phyloP scores from a whole-genome alignment of 2,329 filamentous ascomycete genomes.

The Cephalotrichum gorgonifer region DNA sequence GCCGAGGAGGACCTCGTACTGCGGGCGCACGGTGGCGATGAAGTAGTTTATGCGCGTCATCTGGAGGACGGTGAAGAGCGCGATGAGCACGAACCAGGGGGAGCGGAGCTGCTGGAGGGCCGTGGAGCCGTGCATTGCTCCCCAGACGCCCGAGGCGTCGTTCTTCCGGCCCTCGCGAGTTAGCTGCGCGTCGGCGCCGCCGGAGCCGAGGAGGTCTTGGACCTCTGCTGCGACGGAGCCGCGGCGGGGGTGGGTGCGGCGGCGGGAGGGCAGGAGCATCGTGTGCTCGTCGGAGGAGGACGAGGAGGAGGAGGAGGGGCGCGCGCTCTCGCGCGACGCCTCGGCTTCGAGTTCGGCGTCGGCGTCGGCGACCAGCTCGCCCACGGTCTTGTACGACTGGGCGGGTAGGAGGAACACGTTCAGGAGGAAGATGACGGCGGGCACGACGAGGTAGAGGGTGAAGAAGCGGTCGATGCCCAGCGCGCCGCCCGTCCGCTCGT shows the following conservation, averaged over 20 bases:
- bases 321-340: conserved; percentile 34
- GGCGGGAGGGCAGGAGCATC: conserved; percentile 44
- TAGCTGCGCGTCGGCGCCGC: conserved; percentile 50
- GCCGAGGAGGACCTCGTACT: conserved; percentile 68
- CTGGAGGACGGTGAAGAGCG: conserved; percentile 67
- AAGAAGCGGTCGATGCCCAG: conserved; percentile 64
- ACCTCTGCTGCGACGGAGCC: conserved; percentile 60
- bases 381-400: conserved; percentile 74
- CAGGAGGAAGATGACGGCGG: conserved; percentile 51
- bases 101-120: conserved; percentile 64
- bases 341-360: conserved; percentile 23
- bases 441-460: conserved; percentile 60
- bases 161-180: conserved; percentile 61
- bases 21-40: conserved; percentile 72
- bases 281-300: conserved; percentile 43
- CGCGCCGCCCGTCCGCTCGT: conserved; percentile 40
- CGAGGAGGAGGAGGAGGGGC: too few relatives aligned
- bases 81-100: conserved; percentile 78
- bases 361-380: conserved; percentile 59
- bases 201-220: conserved; percentile 59
- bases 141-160: conserved; percentile 70
- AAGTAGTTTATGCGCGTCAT: conserved; percentile 88
- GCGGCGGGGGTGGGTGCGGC: too few relatives aligned
- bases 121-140: conserved; percentile 65
- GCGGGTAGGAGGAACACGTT: conserved; percentile 65